These are phyloP conservation scores for Torulaspora globosa DNA, from an alignment of 1,139 yeast species.

Conservation along the genomic window DNA sequence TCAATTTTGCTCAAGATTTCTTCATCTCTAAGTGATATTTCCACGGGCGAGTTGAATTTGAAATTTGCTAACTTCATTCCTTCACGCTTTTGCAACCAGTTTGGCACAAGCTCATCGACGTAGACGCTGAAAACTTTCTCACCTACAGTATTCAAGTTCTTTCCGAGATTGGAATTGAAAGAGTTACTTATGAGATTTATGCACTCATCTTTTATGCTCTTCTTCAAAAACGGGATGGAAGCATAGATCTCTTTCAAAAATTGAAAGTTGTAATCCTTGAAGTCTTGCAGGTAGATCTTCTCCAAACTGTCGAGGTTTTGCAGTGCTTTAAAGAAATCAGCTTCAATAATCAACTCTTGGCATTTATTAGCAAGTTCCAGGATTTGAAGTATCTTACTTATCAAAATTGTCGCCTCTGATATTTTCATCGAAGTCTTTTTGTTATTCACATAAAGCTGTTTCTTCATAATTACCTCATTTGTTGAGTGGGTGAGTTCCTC, in stretches of 20 bases:
- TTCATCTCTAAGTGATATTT: constrained; percentile 59
- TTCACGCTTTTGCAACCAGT: constrained; percentile 36
- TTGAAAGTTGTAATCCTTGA: constrained; percentile 58
- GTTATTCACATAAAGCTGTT: constrained; percentile 50
- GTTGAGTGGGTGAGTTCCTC: constrained; percentile 61
- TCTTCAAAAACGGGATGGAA: constrained; percentile 73
- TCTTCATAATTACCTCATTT: constrained; percentile 54
- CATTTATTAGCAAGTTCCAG: constrained; percentile 83
- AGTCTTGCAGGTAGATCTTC: constrained; percentile 59
- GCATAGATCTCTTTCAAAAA: constrained; percentile 68
- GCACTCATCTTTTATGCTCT: constrained; percentile 74
- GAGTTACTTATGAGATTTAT: constrained; percentile 69
- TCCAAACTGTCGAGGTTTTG: constrained; percentile 74
- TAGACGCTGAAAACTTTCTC: constrained; percentile 50
- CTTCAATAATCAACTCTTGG: constrained; percentile 70
- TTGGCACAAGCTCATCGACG: constrained; percentile 45
- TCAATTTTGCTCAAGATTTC: constrained; percentile 29
- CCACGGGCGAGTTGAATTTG: constrained; percentile 83
- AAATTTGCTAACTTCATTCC: constrained; percentile 49
- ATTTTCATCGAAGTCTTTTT: constrained; percentile 59
- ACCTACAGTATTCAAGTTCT: constrained; percentile 60
- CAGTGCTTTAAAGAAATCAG: constrained; percentile 71
- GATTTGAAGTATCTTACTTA: constrained; percentile 72
- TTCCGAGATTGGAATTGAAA: constrained; percentile 57
- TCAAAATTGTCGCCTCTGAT: constrained; percentile 56